Conservation (phyloP, 2,329 filamentous ascomycete genomes). For the Nigrospora osmanthi region DNA sequence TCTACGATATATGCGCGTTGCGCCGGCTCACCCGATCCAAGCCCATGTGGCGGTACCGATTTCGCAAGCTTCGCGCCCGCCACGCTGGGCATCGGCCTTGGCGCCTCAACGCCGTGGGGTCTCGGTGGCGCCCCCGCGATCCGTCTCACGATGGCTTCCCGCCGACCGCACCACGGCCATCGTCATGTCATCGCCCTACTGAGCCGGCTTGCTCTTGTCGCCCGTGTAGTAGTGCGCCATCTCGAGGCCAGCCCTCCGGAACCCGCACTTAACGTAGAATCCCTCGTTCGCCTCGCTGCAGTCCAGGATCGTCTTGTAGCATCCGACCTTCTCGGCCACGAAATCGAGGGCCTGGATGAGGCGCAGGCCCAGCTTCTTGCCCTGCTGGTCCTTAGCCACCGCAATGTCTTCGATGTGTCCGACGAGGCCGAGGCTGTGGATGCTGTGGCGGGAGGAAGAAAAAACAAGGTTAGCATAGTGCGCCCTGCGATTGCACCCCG, state of each 20-base stretch:
- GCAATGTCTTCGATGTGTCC: slow-evolving; percentile 98
- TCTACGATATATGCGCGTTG: no score
- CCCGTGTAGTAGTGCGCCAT: slow-evolving; percentile 92
- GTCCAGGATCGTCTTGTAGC: slow-evolving; percentile 95
- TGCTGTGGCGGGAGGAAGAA: slow-evolving; percentile 35
- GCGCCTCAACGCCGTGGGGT: no score
- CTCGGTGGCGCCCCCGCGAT: not conserved
- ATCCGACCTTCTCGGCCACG: slow-evolving; percentile 82
- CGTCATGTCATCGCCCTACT: slow-evolving; percentile 4
- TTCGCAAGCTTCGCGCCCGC: no score
- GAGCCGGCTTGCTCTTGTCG: slow-evolving; percentile 35
- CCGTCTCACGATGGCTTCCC: not conserved
- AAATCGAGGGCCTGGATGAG: slow-evolving; percentile 91
- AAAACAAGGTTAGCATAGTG: slow-evolving; percentile 5
- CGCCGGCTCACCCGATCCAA: no score
- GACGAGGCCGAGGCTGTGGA: slow-evolving; percentile 73
- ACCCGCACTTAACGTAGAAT: slow-evolving; percentile 97
- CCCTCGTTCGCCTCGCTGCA: slow-evolving; percentile 95
- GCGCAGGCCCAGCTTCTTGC: slow-evolving; percentile 88
- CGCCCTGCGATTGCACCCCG: not conserved
- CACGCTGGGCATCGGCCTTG: no score
- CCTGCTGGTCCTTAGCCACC: slow-evolving; percentile 89
- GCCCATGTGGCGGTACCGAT: no score
- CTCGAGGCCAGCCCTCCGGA: slow-evolving; percentile 82
- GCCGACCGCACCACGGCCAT: not conserved